Evolutionary conservation across 2,329 filamentous ascomycete species (phyloP).

Genomic region (Dactylellina haptotyla): DNA sequence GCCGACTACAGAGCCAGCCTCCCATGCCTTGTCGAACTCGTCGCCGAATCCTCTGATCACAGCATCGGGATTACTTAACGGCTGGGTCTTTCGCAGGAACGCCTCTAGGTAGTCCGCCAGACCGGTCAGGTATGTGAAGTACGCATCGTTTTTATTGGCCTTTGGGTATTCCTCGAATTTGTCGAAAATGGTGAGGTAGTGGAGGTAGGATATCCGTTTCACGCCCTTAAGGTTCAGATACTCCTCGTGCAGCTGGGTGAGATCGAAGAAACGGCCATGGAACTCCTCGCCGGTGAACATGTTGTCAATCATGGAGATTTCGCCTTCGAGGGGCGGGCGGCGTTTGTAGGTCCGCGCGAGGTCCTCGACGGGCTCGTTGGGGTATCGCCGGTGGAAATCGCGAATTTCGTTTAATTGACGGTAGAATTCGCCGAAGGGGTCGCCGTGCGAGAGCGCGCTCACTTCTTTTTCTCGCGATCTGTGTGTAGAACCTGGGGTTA

Average conservation of each 20-base stretch:
- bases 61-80: slow-evolving; percentile 84
- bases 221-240: slow-evolving; percentile 89
- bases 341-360: slow-evolving; percentile 90
- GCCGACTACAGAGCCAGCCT: slow-evolving; percentile 76
- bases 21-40: slow-evolving; percentile 87
- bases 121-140: slow-evolving; percentile 86
- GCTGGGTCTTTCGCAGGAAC: slow-evolving; percentile 85
- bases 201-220: slow-evolving; percentile 86
- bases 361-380: slow-evolving; percentile 94
- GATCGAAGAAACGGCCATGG: slow-evolving; percentile 90
- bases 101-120: slow-evolving; percentile 84
- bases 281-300: slow-evolving; percentile 97
- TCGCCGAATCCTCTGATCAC: slow-evolving; percentile 79
- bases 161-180: slow-evolving; percentile 82
- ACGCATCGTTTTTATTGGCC: slow-evolving; percentile 88
- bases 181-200: slow-evolving; percentile 93
- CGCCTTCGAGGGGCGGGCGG: slow-evolving; percentile 69
- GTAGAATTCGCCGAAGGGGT: slow-evolving; percentile 91
- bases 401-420: slow-evolving; percentile 82
- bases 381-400: slow-evolving; percentile 88
- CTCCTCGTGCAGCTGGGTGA: slow-evolving; percentile 83
- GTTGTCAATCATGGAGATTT: slow-evolving; percentile 76
- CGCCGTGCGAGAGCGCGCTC: slow-evolving; percentile 82
- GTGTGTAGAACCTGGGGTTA: not conserved
- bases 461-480: slow-evolving; percentile 78